A percentile compares a stretch with the other conserved stretches of the same genome.
phyloP scores from a whole-genome alignment of 2,329 filamentous ascomycete species.

The Verticillium isaacii region DNA sequence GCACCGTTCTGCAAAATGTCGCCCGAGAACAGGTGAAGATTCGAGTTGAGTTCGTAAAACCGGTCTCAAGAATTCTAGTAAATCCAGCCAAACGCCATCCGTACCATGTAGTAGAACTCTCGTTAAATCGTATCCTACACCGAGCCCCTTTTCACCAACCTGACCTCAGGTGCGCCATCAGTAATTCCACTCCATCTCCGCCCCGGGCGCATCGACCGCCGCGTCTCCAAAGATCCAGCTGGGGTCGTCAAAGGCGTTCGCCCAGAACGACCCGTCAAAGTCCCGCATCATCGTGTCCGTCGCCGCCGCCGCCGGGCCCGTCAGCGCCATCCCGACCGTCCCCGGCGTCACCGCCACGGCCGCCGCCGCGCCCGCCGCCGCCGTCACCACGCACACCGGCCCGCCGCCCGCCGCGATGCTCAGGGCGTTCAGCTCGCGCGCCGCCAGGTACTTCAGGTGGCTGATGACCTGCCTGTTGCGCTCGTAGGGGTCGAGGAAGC shows the following conservation, averaged over 20 bases:
- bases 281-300: conserved; percentile 16
- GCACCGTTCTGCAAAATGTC: too few relatives aligned
- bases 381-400: neutral
- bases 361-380: neutral
- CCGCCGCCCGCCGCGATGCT: neutral
- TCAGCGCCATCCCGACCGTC: neutral
- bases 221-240: conserved; percentile 1
- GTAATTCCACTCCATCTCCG: conserved; percentile 9
- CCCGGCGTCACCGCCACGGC: neutral
- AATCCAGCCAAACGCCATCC: too few relatives aligned
- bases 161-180: neutral
- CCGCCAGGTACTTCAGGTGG: conserved; percentile 6
- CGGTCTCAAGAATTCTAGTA: too few relatives aligned
- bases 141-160: too few relatives aligned
- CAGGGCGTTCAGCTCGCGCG: conserved; percentile 8
- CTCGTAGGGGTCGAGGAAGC: conserved; percentile 10
- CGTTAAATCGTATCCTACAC: too few relatives aligned
- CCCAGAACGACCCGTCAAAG: conserved; percentile 17
- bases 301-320: neutral
- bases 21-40: too few relatives aligned
- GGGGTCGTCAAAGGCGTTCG: conserved; percentile 6
- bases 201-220: neutral
- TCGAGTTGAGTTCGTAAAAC: too few relatives aligned
- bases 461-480: conserved; percentile 8
- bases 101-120: too few relatives aligned